phyloP scores from a whole-genome alignment of 208 protist species.

The Porcisia hertigi region DNA sequence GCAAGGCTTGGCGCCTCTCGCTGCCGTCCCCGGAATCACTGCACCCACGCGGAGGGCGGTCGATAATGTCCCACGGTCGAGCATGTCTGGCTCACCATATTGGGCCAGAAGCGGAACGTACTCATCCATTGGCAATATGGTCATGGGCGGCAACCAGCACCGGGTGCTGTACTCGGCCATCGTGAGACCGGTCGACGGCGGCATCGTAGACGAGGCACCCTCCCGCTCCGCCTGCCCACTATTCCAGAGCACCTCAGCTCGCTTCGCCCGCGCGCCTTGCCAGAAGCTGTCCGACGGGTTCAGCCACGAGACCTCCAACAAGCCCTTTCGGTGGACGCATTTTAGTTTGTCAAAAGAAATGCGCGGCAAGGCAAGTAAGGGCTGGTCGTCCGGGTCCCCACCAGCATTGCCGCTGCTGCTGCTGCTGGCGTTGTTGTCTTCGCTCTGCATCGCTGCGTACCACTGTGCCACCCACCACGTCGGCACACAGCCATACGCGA shows the following conservation, averaged over 20 bases:
- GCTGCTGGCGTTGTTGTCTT: slow-evolving; percentile 6
- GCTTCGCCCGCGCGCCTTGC: slow-evolving; percentile 53
- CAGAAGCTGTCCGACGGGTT: slow-evolving; percentile 79
- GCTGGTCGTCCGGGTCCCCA: background rate
- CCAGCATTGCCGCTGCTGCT: background rate
- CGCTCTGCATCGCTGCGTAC: slow-evolving; percentile 51
- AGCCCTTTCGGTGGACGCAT: slow-evolving; percentile 58
- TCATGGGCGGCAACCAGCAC: slow-evolving; percentile 61
- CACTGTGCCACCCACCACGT: slow-evolving; percentile 81
- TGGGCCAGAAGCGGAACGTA: slow-evolving; percentile 43
- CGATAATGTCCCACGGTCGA: slow-evolving; percentile 15
- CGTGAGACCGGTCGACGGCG: background rate
- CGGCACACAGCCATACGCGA: slow-evolving; percentile 68
- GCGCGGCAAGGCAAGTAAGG: slow-evolving; percentile 17
- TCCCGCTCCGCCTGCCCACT: slow-evolving; percentile 19
- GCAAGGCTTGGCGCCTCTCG: background rate
- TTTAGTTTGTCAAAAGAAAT: slow-evolving; percentile 41
- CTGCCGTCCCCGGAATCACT: background rate
- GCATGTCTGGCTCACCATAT: slow-evolving; percentile 48
- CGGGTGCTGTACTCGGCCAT: slow-evolving; percentile 18
- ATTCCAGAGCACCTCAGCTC: slow-evolving; percentile 43
- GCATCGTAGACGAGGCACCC: background rate
- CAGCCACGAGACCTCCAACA: slow-evolving; percentile 58
- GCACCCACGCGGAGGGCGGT: background rate
- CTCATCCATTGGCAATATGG: slow-evolving; percentile 74